Percentiles rank a stretch among this genome's conserved stretches.
Evolutionary conservation across 2,329 filamentous ascomycete species (phyloP).

Genomic region (Blastomyces silverae): DNA sequence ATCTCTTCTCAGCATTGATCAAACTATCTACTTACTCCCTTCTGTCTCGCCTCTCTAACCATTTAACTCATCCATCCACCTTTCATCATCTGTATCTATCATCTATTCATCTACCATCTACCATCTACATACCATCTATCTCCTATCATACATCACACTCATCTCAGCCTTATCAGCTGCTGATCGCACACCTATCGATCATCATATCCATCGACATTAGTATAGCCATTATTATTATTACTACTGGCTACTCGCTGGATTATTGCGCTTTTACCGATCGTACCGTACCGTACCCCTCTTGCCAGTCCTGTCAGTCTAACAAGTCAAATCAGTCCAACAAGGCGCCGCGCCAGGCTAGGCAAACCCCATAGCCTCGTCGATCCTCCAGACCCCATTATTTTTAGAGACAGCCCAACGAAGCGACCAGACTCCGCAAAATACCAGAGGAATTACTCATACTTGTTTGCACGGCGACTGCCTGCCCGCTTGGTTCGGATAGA

Average conservation of each 20-base stretch:
- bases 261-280: too few relatives aligned
- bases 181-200: background rate
- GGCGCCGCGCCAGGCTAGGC: background rate
- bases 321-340: too few relatives aligned
- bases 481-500: background rate
- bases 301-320: too few relatives aligned
- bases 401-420: background rate
- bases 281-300: too few relatives aligned
- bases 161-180: background rate
- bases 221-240: background rate
- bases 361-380: background rate
- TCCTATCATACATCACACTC: background rate
- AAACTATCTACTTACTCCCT: background rate
- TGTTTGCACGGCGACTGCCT: too few relatives aligned
- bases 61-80: background rate
- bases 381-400: background rate
- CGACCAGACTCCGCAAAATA: too few relatives aligned
- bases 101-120: background rate
- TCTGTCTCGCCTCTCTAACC: background rate
- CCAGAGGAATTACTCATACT: too few relatives aligned
- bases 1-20: background rate
- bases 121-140: background rate
- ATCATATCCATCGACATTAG: too few relatives aligned
- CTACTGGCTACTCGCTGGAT: too few relatives aligned
- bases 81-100: background rate